Evolutionary conservation across 768 basidiomycete species (phyloP).

Genomic region (Neoboletus subvelutipes): DNA sequence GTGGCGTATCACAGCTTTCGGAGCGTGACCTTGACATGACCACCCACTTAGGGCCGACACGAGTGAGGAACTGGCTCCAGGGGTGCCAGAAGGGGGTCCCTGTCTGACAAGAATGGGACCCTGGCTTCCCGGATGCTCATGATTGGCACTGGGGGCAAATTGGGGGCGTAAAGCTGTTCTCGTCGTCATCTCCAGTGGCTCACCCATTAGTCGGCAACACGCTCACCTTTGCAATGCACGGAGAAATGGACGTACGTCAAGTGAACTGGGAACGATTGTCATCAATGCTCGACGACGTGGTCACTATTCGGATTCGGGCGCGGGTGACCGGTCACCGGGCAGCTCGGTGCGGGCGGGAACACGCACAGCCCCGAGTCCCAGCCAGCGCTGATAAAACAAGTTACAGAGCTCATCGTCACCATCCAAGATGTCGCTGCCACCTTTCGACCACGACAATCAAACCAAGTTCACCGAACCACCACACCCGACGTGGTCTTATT

Average conservation of each 20-base stretch:
- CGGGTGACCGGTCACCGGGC: not conserved
- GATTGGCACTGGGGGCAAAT: not conserved
- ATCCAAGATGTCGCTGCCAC: slow-evolving; percentile 29
- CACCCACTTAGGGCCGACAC: not conserved
- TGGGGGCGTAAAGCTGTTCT: not conserved
- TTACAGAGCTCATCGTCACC: not conserved
- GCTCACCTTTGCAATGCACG: not conserved
- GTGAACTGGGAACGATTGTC: not conserved
- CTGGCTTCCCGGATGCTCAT: not conserved
- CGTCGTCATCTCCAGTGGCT: not conserved
- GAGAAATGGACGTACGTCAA: not conserved
- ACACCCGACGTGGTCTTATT: slow-evolving; percentile 33
- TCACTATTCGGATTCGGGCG: not conserved
- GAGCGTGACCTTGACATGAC: too few species aligned
- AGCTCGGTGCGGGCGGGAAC: not conserved
- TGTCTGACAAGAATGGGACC: too few species aligned
- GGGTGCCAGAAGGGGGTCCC: not conserved
- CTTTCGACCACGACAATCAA: slow-evolving; percentile 20
- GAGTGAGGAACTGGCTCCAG: not conserved
- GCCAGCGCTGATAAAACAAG: not conserved
- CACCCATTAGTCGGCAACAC: not conserved
- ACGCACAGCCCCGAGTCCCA: not conserved
- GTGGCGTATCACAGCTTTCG: not conserved
- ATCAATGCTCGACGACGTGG: not conserved
- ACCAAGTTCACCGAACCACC: slow-evolving; percentile 31